phyloP scores from a whole-genome alignment of 495 filamentous ascomycete species.

The Penicillium lividum region DNA sequence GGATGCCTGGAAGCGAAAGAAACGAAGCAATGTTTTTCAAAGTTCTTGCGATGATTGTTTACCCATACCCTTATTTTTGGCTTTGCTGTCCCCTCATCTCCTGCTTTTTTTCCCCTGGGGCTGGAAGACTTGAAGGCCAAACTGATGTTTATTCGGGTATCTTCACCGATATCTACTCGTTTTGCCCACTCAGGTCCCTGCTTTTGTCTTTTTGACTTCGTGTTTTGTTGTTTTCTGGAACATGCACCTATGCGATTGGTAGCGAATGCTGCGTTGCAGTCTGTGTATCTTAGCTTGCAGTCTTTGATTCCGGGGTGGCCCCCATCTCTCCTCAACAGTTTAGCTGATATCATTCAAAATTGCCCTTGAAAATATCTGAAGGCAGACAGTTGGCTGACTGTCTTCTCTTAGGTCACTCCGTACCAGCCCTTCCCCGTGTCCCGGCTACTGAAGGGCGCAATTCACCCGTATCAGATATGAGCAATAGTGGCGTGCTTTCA shows the following conservation, averaged over 20 bases:
- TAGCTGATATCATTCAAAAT: constrained; percentile 24
- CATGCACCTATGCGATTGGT: constrained; percentile 1
- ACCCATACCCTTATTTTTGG: no score
- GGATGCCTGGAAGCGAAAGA: neutral
- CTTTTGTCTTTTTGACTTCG: neutral
- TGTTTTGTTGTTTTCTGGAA: neutral
- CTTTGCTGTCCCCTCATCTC: no score
- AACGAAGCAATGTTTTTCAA: neutral
- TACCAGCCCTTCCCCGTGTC: constrained; percentile 15
- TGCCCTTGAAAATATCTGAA: constrained; percentile 12
- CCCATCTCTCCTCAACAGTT: constrained; percentile 23
- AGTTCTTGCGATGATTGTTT: no score
- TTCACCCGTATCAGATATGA: constrained; percentile 29
- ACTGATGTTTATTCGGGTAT: neutral
- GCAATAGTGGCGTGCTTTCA: constrained; percentile 23
- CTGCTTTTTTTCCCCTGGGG: no score
- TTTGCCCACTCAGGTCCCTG: neutral
- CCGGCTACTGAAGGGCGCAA: constrained; percentile 28
- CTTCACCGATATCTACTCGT: neutral
- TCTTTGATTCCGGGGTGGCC: constrained; percentile 21
- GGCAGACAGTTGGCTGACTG: constrained; percentile 38
- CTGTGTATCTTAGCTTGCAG: constrained; percentile 23
- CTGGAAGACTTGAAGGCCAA: no score
- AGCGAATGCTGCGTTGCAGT: neutral
- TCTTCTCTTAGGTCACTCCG: constrained; percentile 24